These are phyloP conservation scores for Microthlaspi erraticum DNA, from an alignment of 345 rosid genomes.

Conservation along the genomic window DNA sequence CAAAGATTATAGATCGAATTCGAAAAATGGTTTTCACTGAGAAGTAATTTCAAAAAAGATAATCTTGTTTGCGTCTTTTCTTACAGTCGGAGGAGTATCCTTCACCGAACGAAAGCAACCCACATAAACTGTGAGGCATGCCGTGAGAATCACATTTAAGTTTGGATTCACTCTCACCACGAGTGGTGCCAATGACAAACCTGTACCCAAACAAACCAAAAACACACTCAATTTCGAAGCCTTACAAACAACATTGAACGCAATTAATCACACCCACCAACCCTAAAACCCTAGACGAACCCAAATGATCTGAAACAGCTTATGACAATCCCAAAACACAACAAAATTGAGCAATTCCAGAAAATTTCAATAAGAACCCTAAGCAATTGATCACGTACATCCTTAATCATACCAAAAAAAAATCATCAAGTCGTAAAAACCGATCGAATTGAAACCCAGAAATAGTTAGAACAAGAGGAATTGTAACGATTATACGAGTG, in stretches of 20 bases:
- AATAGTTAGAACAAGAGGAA: background rate
- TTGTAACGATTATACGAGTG: background rate
- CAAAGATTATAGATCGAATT: slow-evolving; percentile 11
- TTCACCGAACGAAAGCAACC: slow-evolving; percentile 99
- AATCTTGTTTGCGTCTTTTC: slow-evolving; percentile 11
- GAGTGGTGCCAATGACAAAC: slow-evolving; percentile 90
- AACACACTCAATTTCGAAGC: slow-evolving; percentile 20
- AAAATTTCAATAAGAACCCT: slow-evolving; percentile 1
- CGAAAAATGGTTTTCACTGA: background rate
- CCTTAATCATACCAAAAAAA: slow-evolving; percentile 4
- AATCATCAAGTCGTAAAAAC: slow-evolving; percentile 14
- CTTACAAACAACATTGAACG: background rate
- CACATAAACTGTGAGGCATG: slow-evolving; percentile 88
- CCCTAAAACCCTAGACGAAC: slow-evolving; percentile 40
- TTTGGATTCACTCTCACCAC: slow-evolving; percentile 87
- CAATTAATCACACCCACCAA: slow-evolving; percentile 26
- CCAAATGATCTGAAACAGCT: slow-evolving; percentile 18
- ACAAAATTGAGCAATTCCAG: slow-evolving; percentile 9
- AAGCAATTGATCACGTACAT: background rate
- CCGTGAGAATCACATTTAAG: slow-evolving; percentile 87
- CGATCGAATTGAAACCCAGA: slow-evolving; percentile 10
- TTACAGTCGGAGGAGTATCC: slow-evolving; percentile 88
- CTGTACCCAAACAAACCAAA: slow-evolving; percentile 51
- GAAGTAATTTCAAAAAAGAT: background rate
- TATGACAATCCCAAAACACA: background rate